phyloP scores from a whole-genome alignment of 352 stramenopile genomes.

The Pythium grandisporangium region DNA sequence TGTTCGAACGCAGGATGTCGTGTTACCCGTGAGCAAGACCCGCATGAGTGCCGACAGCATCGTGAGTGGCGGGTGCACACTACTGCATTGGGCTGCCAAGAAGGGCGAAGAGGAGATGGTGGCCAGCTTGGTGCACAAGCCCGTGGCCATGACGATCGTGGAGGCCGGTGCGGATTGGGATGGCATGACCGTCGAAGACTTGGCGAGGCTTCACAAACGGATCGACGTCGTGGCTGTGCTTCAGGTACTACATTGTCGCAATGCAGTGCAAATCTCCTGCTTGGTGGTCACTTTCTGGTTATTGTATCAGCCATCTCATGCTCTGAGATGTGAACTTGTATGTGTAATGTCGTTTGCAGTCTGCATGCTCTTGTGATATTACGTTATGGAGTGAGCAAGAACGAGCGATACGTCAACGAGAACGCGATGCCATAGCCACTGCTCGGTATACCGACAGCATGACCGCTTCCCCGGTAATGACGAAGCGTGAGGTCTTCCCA shows the following conservation, averaged over 20 bases:
- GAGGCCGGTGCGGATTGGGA: conserved; percentile 40
- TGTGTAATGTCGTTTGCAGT: no score
- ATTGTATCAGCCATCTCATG: no score
- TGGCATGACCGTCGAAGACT: conserved; percentile 30
- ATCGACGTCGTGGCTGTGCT: no score
- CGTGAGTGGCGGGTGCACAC: conserved; percentile 50
- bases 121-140: conserved; percentile 25
- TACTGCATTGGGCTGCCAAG: conserved; percentile 60
- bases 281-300: no score
- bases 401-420: conserved; percentile 12
- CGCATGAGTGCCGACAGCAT: conserved; percentile 66
- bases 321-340: no score
- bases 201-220: conserved; percentile 43
- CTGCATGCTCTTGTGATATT: no score
- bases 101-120: conserved; percentile 48
- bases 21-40: conserved; percentile 45
- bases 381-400: no score
- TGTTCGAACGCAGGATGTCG: conserved; percentile 46
- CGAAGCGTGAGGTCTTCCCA: conserved; percentile 28
- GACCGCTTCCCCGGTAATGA: conserved; percentile 29
- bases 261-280: no score
- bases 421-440: conserved; percentile 34
- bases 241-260: no score
- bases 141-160: conserved; percentile 16
- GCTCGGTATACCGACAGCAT: conserved; percentile 41